Conservation (phyloP, 192 early-diverging fungal genomes). For the Coemansia umbellata region DNA sequence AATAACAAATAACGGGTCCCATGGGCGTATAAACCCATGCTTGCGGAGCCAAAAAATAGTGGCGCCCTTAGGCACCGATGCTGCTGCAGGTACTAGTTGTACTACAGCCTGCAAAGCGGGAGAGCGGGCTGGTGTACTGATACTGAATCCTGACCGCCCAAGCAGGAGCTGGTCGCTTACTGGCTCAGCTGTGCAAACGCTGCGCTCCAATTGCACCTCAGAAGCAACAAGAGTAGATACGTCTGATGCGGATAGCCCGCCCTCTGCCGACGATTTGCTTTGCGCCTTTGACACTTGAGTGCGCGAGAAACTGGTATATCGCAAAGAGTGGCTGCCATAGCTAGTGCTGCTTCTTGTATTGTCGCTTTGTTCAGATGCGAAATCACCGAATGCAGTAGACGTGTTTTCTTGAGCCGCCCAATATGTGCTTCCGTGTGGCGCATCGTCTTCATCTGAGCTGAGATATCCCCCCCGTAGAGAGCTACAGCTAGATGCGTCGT, state of each 20-base stretch:
- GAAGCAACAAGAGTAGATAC: constrained; percentile 25
- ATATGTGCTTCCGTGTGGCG: no score
- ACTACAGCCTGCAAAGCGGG: constrained; percentile 4
- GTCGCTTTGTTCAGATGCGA: not conserved
- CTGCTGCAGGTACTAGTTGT: constrained; percentile 17
- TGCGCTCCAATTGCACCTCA: constrained; percentile 5
- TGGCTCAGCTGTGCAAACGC: not conserved
- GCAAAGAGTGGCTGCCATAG: not conserved
- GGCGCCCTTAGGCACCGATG: constrained; percentile 35
- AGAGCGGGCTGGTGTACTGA: not conserved
- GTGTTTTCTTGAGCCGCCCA: not conserved
- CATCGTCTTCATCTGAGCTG: constrained; percentile 1
- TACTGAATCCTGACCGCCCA: not conserved
- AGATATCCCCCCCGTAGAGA: not conserved
- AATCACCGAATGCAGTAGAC: not conserved
- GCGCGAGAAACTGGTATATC: not conserved
- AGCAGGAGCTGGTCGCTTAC: not conserved
- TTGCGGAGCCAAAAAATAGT: constrained; percentile 39
- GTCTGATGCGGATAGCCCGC: constrained; percentile 24
- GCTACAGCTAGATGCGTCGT: not conserved
- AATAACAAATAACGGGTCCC: constrained; percentile 40
- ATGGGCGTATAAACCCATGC: constrained; percentile 45
- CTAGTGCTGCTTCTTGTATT: not conserved
- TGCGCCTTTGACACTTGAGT: not conserved
- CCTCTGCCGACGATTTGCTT: constrained; percentile 25